phyloP scores from a whole-genome alignment of 768 basidiomycete genomes.

The Sarcodon sp. region DNA sequence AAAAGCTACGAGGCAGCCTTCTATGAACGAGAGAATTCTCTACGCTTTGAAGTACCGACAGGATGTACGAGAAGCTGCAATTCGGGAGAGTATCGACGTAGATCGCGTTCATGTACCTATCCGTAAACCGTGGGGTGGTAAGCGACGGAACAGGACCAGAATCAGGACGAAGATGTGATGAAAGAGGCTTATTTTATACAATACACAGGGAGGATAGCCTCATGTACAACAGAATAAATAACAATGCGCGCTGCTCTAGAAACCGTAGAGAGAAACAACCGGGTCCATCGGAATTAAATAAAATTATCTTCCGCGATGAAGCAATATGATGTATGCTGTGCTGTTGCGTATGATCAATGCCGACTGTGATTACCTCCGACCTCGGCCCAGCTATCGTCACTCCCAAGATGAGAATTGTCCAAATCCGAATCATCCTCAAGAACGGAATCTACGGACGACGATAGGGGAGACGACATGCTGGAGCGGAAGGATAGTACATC shows the following conservation, averaged over 20 bases:
- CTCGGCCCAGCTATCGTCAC: neutral
- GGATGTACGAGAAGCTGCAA: slow-evolving; percentile 13
- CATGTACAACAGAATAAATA: no score
- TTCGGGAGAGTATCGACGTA: slow-evolving; percentile 14
- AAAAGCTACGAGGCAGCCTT: slow-evolving; percentile 28
- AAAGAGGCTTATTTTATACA: no score
- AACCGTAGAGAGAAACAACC: no score
- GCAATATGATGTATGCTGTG: neutral
- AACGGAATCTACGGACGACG: neutral
- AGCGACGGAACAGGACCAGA: neutral
- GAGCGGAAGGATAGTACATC: neutral
- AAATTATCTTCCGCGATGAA: no score
- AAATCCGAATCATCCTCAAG: neutral
- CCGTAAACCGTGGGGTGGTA: neutral
- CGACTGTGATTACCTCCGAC: neutral
- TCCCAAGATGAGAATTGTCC: neutral
- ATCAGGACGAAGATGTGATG: neutral
- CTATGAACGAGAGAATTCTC: slow-evolving; percentile 27
- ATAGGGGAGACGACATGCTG: neutral
- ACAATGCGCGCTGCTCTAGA: no score
- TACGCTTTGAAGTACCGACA: slow-evolving; percentile 21
- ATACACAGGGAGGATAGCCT: no score
- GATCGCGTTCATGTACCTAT: slow-evolving; percentile 1
- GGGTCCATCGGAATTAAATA: no score
- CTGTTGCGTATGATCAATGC: neutral